A percentile compares a stretch with the other conserved stretches of the same genome.
Conservation (phyloP, 2,329 filamentous ascomycete genomes). For the Colletotrichum orchidophilum region DNA sequence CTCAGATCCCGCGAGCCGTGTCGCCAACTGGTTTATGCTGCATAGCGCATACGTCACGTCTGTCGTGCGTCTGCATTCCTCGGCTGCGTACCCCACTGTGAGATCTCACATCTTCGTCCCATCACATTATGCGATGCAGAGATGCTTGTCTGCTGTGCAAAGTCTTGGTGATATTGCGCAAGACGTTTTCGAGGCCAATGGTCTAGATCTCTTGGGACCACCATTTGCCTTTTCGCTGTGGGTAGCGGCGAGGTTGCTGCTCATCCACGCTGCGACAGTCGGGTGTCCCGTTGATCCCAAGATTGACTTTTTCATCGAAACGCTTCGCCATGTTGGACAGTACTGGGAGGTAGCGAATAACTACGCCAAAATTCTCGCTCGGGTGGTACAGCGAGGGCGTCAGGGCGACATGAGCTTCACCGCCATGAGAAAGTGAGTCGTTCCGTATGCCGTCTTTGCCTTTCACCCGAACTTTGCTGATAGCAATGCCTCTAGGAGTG, state of each 20-base stretch:
- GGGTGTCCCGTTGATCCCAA: slow-evolving; percentile 48
- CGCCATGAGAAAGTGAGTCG: slow-evolving; percentile 51
- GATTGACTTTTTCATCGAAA: slow-evolving; percentile 55
- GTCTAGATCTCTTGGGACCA: slow-evolving; percentile 52
- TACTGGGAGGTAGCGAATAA: slow-evolving; percentile 55
- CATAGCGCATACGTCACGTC: slow-evolving; percentile 56
- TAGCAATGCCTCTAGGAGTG: slow-evolving; percentile 41
- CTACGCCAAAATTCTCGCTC: slow-evolving; percentile 51
- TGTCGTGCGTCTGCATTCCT: slow-evolving; percentile 54
- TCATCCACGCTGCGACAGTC: slow-evolving; percentile 52
- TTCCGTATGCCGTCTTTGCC: background rate
- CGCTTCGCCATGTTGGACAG: slow-evolving; percentile 50
- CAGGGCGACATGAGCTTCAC: slow-evolving; percentile 48
- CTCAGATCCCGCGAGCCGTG: slow-evolving; percentile 54
- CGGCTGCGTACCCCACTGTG: slow-evolving; percentile 52
- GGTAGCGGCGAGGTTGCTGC: slow-evolving; percentile 51
- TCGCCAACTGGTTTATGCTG: slow-evolving; percentile 58
- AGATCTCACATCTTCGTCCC: slow-evolving; percentile 53
- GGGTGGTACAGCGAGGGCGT: slow-evolving; percentile 48
- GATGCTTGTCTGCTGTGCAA: slow-evolving; percentile 54
- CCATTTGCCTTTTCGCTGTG: slow-evolving; percentile 56
- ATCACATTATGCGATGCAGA: slow-evolving; percentile 55
- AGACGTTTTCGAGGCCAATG: slow-evolving; percentile 54
- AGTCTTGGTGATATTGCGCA: slow-evolving; percentile 54
- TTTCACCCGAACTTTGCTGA: slow-evolving; percentile 16